These are phyloP conservation scores for Pelargonium australe DNA, from an alignment of 441 rosid species.

Conservation along the genomic window DNA sequence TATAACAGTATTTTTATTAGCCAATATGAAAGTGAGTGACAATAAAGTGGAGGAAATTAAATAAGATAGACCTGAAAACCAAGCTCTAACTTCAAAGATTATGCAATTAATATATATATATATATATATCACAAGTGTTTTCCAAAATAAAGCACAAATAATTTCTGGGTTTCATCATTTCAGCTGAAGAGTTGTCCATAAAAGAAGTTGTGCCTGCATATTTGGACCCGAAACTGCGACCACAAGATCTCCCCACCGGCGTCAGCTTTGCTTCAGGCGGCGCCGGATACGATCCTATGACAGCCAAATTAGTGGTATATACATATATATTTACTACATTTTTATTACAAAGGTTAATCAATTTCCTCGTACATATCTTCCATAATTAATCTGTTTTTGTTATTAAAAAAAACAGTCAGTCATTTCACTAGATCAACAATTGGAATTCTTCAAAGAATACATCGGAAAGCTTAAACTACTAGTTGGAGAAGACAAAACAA, in stretches of 20 bases:
- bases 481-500: constrained; percentile 23
- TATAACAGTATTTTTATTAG: too few species aligned
- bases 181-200: constrained; percentile 69
- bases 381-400: too few species aligned
- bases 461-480: constrained; percentile 9
- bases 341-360: too few species aligned
- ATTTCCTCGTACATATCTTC: too few species aligned
- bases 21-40: too few species aligned
- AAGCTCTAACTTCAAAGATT: too few species aligned
- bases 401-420: constrained; percentile 7
- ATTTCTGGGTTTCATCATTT: not conserved
- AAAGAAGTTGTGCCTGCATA: constrained; percentile 59
- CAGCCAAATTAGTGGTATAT: constrained; percentile 49
- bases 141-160: not conserved
- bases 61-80: too few species aligned
- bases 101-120: too few species aligned
- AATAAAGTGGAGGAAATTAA: too few species aligned
- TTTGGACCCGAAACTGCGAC: constrained; percentile 42
- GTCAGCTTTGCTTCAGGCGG: constrained; percentile 86
- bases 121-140: not conserved
- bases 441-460: constrained; percentile 18
- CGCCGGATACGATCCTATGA: constrained; percentile 68
- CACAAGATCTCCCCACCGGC: constrained; percentile 63
- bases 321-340: too few species aligned
- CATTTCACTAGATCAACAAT: constrained; percentile 8